These are phyloP conservation scores for Simmondsia chinensis DNA, from an alignment of 148 eudicot genomes.

Conservation along the genomic window DNA sequence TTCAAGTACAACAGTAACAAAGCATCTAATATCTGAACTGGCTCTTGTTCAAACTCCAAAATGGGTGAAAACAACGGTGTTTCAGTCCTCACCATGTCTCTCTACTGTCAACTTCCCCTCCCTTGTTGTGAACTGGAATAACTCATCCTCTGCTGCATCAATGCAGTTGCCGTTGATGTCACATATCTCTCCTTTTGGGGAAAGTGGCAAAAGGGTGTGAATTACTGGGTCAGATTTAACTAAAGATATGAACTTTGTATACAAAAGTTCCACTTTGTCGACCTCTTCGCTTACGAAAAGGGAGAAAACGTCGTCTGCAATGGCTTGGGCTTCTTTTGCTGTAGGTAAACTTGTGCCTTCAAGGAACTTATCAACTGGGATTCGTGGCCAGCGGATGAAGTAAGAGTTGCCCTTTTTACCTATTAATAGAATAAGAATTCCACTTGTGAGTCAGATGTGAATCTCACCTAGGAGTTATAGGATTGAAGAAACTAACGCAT, in stretches of 20 bases:
- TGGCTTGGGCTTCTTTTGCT: constrained; percentile 64
- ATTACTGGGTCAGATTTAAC: constrained; percentile 58
- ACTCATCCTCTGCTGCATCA: constrained; percentile 67
- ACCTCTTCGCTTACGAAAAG: constrained; percentile 66
- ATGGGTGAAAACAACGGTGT: constrained; percentile 41
- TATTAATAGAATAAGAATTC: too few species aligned
- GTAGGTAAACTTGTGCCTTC: constrained; percentile 46
- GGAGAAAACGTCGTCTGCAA: constrained; percentile 62
- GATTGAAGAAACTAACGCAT: too few species aligned
- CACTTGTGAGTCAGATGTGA: too few species aligned
- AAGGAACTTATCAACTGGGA: constrained; percentile 46
- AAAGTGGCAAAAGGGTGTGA: constrained; percentile 61
- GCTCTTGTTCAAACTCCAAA: constrained; percentile 80
- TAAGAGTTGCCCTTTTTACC: constrained; percentile 60
- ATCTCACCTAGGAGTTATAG: too few species aligned
- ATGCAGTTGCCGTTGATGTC: constrained; percentile 60
- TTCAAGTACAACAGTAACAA: constrained; percentile 63
- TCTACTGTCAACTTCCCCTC: constrained; percentile 76
- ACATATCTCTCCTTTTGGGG: constrained; percentile 56
- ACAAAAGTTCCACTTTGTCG: constrained; percentile 61
- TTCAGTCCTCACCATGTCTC: constrained; percentile 32
- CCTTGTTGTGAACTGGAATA: constrained; percentile 61
- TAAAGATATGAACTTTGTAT: constrained; percentile 61
- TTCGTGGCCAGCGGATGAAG: constrained; percentile 36
- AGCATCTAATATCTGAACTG: constrained; percentile 83